Evolutionary conservation across 768 basidiomycete species (phyloP), one percentile per base, ranked within the genome.

Genomic region (Trametes cubensis): DNA sequence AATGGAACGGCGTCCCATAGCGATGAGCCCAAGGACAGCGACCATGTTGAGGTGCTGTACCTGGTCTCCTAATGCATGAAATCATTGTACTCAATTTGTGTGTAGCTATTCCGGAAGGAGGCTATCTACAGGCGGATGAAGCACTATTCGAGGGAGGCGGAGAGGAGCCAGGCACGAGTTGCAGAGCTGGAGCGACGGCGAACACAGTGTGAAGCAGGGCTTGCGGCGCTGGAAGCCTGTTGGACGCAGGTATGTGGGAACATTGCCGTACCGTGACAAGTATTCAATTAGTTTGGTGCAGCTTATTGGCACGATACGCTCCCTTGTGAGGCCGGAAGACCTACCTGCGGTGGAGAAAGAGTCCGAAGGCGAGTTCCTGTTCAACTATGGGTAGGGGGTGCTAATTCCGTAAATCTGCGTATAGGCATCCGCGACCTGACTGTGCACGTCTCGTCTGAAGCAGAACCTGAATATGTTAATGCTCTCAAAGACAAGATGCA

Each of bases 61-160:
- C 28, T 42, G 23, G 17, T 39, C 40, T 17, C 25, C 17, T 2
- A 23, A 15, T 2, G 1, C 2, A 25, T 11, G 10, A 2, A 25
- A n/a, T 8, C 21, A 40, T 7, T 52, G 26, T 8, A 47, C 23
- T 53, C 14, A 34, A 23, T 18, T 0, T 56, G n/a, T 14, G 5
- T 46, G 20, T 34, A 73, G 72, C 39, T 66, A 45, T 73, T 73
- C 60, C 67, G 72, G 25, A 73, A 73, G 56, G 72, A 73, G 47
- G 72, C 72, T n/a, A 72, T 73, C 17, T 73, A 65, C 50, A 61
- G 72, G 50, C 63, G 71, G 23, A 73, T 73, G 72, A 72, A 68
- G 64, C 63, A 73, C 40, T 73, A 73, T 40, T 69, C 71, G n/a
- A 58, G 72, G n/a, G 72, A 72, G 64, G 66, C 70, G 47, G 71